Evolutionary conservation across 129 eudicot genomes (phyloP), one percentile per base, ranked within the genome.

Genomic region (Gnaphalium uliginosum): DNA sequence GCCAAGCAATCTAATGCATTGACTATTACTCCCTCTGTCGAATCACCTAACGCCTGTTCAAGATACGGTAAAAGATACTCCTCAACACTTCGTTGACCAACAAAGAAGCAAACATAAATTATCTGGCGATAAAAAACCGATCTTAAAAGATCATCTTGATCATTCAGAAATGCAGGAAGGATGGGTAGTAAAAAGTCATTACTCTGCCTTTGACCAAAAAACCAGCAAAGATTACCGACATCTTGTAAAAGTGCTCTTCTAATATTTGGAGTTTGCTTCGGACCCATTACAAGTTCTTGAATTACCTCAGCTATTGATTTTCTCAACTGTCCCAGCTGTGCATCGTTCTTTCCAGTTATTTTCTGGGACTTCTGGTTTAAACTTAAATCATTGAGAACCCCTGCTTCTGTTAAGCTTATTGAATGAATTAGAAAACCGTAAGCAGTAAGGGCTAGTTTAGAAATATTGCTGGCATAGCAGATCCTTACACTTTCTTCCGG

Each of bases 281-380:
- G 97, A 15, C 98, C 97, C 98, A 94, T 94, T 41, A 94, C 98
- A 32, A 94, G 97, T 81, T 94, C 98, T 83, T 94, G 98, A 82
- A 94, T 89, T 61, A 94, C 92, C 77, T 94, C 98, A 33, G 96
- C 98, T 76, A 94, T 87, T 0, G 97, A 94, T 82, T 89, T 90
- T 75, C 97, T 82, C 73, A 94, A 75, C 51, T 85, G 96, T 19
- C 89, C 89, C 74, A 91, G 97, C 81, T 94, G 93, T 39, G 79
- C 85, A 78, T 88, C 90, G 53, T 85, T 86, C 62, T 86, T 88
- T 80, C 79, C 79, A 0, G 72, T 64, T 75, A 75, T 65, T 65
- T 75, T 66, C 26, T 64, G 71, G 0, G 79, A 84, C 81, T 90
- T 90, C 74, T 79, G 86, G 11, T 82, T 77, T 29, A 41, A 69